phyloP scores from a whole-genome alignment of 768 basidiomycete species.

The Coprinopsis marcescibilis region DNA sequence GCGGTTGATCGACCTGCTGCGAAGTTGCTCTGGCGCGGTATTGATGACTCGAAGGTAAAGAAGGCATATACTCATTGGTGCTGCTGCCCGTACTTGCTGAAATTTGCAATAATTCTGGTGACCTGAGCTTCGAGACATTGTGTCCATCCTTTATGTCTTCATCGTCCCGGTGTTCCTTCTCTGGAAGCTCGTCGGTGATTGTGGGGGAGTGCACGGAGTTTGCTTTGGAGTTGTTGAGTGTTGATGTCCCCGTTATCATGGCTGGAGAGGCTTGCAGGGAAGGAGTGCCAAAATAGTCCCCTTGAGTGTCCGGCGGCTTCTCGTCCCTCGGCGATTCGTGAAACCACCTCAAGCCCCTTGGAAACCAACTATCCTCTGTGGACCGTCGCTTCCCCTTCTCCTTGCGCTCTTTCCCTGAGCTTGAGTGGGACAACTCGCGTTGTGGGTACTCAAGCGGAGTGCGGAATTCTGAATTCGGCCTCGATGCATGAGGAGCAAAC shows the following conservation, averaged over 20 bases:
- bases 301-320: slow-evolving; percentile 21
- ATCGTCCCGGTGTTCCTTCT: not conserved
- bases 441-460: slow-evolving; percentile 49
- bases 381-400: slow-evolving; percentile 56
- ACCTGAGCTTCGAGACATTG: too few species aligned
- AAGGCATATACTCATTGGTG: not conserved
- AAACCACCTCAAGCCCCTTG: slow-evolving; percentile 44
- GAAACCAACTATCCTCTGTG: slow-evolving; percentile 45
- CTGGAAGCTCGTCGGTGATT: not conserved
- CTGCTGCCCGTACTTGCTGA: not conserved
- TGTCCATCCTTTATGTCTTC: not conserved
- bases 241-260: not conserved
- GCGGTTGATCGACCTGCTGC: too few species aligned
- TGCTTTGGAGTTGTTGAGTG: not conserved
- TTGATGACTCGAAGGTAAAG: not conserved
- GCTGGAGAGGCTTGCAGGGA: not conserved
- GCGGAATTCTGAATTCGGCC: slow-evolving; percentile 38
- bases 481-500: not conserved
- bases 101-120: too few species aligned
- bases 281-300: not conserved
- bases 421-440: slow-evolving; percentile 10
- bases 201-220: not conserved
- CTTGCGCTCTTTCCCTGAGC: slow-evolving; percentile 24
- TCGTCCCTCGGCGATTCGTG: slow-evolving; percentile 49
- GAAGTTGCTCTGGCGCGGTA: not conserved